Base-by-base conservation (phyloP, 495 filamentous ascomycete species). In the Gamarada debralockiae region DNA sequence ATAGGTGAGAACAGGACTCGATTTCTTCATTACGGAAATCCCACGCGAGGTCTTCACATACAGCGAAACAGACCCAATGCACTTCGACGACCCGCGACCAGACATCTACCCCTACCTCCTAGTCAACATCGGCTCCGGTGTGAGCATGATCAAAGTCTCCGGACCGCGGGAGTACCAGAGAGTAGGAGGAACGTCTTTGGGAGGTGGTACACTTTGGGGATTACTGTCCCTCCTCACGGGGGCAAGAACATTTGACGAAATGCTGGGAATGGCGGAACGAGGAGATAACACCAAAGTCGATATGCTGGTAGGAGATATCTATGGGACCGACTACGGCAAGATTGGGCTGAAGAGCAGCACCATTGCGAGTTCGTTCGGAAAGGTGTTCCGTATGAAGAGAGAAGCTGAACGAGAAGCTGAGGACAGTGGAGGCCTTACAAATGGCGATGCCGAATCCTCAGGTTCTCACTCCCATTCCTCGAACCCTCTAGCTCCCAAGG, bases 11-110 rank as follows among this genome's bases (percentile, higher is more conserved):
- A 43, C 23, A 90, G 89, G 92, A 20, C 83, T 98, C 27, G 95
- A 98, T 68, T 98, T 97, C 73, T 97, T 98, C 75, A 96, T 97
- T 59, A 95, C 85, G 52, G 91, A 97, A 62, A 97, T 97, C 57
- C 95, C 93, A 44, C 79, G 83, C 60, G 93, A 98, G 70, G 91
- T 98, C 22, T 98, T 98, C 63, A 96, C 90, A 17, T 97, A 97
- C 69, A 89, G 82, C 59, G 93, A 97, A 66, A 71, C 76, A 13
- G 78, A 93, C 54, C 90, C 91, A 14, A 95, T 95, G 85, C 79
- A 86, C 54, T 96, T 92, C 64, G 80, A 84, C 53, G 76, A 84
- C 48, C 77, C 87, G 12, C 77, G 77, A 38, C 67, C 70, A 15
- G 81, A 92, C 56, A 87, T 95, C 38, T 98, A 98, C 67, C 93